Evolutionary conservation across 2,329 filamentous ascomycete species (phyloP), one percentile per base, ranked within the genome.

Genomic region (Fusarium sp.): DNA sequence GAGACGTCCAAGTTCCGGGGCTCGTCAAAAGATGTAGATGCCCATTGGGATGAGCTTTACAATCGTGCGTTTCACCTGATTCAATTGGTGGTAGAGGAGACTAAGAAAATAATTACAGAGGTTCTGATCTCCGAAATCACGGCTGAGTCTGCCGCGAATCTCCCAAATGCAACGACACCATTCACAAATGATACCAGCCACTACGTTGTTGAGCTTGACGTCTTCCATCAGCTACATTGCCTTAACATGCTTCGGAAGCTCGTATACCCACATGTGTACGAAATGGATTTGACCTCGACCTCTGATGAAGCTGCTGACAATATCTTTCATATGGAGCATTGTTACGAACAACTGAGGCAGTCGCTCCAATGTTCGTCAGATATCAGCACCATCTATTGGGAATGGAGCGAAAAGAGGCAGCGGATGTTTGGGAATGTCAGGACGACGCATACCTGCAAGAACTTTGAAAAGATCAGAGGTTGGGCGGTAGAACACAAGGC

Each of bases 321-420:
- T 29, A 52, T 52, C 6, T 52, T 39, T 11, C 49, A 52, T 9
- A 52, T 52, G 49, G 49, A 52, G 42, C 49, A 52, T 39, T 52
- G 49, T 35, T 46, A 46, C 9, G 49, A 52, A 42, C 49, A 52
- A 11, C 11, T 52, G 3, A 52, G 49, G 6, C 49, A 52, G 11
- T 52, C 49, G 13, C 49, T 52, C 2, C 49, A 52, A 33, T 52
- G 49, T 19, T 45, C 49, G 4, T 45, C 41, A 4, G 49, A 52
- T 19, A 39, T 52, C 11, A 38, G 41, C 14, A 52, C 49, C 2
- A 52, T 52, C 8, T 52, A 39, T 15, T 52, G 49, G 49, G 41
- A 46, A n/a, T 52, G 49, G 49, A 52, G 49, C 21, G 19, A 39
- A 19, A 52, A 52, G 42, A 52, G 44, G 15, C 49, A 39, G 35